Percentiles rank a stretch among this genome's conserved stretches.
phyloP scores from a whole-genome alignment of 164 flowering plant species.

The Dillenia suffruticosa region DNA sequence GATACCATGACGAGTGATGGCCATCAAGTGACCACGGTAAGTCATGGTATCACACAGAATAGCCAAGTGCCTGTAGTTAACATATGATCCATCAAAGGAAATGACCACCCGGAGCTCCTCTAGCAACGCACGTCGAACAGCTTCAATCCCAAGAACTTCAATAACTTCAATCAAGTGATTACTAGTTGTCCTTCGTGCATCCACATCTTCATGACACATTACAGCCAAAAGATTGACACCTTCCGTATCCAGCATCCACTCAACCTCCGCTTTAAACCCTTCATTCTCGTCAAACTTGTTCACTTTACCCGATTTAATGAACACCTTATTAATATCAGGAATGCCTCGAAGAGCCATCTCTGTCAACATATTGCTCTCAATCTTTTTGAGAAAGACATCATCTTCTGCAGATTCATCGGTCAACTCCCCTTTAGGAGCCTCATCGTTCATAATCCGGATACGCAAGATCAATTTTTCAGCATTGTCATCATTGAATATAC shows the following conservation, averaged over 20 bases:
- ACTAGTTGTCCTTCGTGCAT: slow-evolving; percentile 87
- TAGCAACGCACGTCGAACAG: slow-evolving; percentile 77
- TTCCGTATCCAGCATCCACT: slow-evolving; percentile 99
- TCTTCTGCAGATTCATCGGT: slow-evolving; percentile 96
- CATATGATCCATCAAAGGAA: slow-evolving; percentile 99
- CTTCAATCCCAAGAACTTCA: slow-evolving; percentile 98
- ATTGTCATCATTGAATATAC: slow-evolving; percentile 97
- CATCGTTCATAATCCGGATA: slow-evolving; percentile 97
- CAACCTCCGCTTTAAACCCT: slow-evolving; percentile 77
- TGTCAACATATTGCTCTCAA: slow-evolving; percentile 93
- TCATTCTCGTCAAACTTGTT: slow-evolving; percentile 78
- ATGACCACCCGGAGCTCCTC: slow-evolving; percentile 97
- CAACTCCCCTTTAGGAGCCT: slow-evolving; percentile 86
- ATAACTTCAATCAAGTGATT: slow-evolving; percentile 97
- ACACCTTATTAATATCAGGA: slow-evolving; percentile 94
- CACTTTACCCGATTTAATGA: slow-evolving; percentile 69
- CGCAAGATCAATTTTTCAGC: slow-evolving; percentile 94
- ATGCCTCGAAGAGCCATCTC: slow-evolving; percentile 98
- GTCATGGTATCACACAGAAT: slow-evolving; percentile 99
- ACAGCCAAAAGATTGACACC: slow-evolving; percentile 97
- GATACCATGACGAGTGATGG: slow-evolving; percentile 98
- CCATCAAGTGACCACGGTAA: slow-evolving; percentile 96
- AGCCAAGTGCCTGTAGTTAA: slow-evolving; percentile 91
- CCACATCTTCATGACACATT: slow-evolving; percentile 92
- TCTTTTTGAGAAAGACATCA: slow-evolving; percentile 98